A percentile compares a stretch with the other conserved stretches of the same genome.
Conservation (phyloP, 352 stramenopile species). For the Pythium biforme region DNA sequence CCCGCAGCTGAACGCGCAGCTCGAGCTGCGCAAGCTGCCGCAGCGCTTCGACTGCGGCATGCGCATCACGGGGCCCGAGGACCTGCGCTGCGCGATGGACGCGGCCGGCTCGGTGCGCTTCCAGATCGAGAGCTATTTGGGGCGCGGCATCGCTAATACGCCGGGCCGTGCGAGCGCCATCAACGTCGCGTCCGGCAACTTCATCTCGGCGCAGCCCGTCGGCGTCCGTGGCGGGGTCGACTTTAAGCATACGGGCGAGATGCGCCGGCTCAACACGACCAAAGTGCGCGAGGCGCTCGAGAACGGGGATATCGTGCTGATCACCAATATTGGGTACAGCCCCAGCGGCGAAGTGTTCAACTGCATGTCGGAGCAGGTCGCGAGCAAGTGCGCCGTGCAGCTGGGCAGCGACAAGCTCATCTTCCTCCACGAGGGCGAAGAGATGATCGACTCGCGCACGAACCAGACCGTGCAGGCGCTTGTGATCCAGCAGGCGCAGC, state of each 20-base stretch:
- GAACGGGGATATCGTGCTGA: slow-evolving; percentile 94
- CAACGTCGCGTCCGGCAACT: slow-evolving; percentile 96
- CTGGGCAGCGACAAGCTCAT: slow-evolving; percentile 86
- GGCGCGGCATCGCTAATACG: slow-evolving; percentile 83
- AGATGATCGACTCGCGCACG: slow-evolving; percentile 80
- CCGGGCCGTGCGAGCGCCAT: slow-evolving; percentile 65
- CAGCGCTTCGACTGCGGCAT: slow-evolving; percentile 78
- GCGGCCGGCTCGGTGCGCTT: slow-evolving; percentile 90
- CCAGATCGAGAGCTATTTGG: slow-evolving; percentile 86
- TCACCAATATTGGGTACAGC: slow-evolving; percentile 96
- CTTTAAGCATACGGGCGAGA: slow-evolving; percentile 92
- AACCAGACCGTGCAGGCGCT: slow-evolving; percentile 79
- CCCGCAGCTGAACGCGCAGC: slow-evolving; percentile 92
- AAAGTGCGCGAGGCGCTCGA: slow-evolving; percentile 92
- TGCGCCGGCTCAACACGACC: slow-evolving; percentile 91
- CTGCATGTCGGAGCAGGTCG: slow-evolving; percentile 87
- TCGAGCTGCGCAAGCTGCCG: slow-evolving; percentile 67
- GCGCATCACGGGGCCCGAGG: slow-evolving; percentile 91
- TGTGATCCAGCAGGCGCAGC: slow-evolving; percentile 77
- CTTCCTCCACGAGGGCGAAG: slow-evolving; percentile 88
- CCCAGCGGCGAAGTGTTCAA: slow-evolving; percentile 94
- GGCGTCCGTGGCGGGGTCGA: slow-evolving; percentile 86
- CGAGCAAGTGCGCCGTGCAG: slow-evolving; percentile 84
- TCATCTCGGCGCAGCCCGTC: slow-evolving; percentile 92
- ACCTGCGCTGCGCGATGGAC: slow-evolving; percentile 94